phyloP scores from a whole-genome alignment of 1,284 basidiomycete genomes.

The Ganoderma lucidum region DNA sequence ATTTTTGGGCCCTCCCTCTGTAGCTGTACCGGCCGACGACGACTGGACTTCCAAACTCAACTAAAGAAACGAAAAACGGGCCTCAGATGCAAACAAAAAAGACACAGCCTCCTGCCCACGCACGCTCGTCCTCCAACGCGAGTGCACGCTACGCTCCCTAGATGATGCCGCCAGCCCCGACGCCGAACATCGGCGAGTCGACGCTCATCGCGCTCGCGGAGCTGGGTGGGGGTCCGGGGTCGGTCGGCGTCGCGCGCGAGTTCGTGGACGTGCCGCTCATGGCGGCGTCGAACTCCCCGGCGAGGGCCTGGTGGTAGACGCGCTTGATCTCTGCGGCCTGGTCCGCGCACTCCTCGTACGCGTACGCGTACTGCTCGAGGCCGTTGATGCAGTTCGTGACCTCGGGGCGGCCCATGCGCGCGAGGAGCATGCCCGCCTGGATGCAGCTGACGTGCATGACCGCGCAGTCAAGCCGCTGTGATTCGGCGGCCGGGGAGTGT shows the following conservation, averaged over 20 bases:
- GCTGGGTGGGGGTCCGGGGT: background rate
- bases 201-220: conserved; percentile 31
- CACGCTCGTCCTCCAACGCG: background rate
- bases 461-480: conserved; percentile 78
- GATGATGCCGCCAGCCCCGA: background rate
- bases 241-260: conserved; percentile 25
- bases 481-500: conserved; percentile 1
- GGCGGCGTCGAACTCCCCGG: conserved; percentile 60
- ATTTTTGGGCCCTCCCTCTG: background rate
- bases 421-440: conserved; percentile 84
- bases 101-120: background rate
- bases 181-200: conserved; percentile 28
- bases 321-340: conserved; percentile 75
- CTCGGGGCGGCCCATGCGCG: conserved; percentile 82
- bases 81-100: background rate
- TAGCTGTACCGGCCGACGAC: background rate
- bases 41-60: background rate
- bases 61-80: background rate
- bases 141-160: background rate
- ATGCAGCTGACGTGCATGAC: conserved; percentile 88
- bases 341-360: conserved; percentile 87
- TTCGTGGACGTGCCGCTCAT: conserved; percentile 55
- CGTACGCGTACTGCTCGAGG: conserved; percentile 86
- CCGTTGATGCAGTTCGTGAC: conserved; percentile 84
- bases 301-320: conserved; percentile 56